Evolutionary conservation across 2,329 filamentous ascomycete genomes (phyloP).

Genomic region (Akanthomyces uredinophilus): DNA sequence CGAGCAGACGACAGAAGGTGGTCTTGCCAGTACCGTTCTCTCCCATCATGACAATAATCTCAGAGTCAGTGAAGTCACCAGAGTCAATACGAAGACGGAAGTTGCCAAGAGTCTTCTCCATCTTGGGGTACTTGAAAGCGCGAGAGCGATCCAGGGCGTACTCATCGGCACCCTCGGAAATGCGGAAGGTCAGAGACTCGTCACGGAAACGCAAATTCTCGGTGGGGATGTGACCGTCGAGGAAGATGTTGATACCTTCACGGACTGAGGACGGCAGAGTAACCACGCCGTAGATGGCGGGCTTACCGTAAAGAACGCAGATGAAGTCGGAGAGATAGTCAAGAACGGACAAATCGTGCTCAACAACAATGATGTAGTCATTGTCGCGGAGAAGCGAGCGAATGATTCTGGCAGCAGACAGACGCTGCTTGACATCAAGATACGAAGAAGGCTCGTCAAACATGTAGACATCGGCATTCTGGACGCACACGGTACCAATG

Average conservation of each 20-base stretch:
- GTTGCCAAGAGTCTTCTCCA: conserved; percentile 87
- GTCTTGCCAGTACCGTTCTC: conserved; percentile 99
- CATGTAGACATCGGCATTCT: conserved; percentile 98
- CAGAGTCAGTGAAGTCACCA: conserved; percentile 92
- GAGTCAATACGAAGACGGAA: conserved; percentile 80
- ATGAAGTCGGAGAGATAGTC: conserved; percentile 99
- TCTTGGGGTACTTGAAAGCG: conserved; percentile 79
- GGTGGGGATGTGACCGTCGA: conserved; percentile 95
- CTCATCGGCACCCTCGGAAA: conserved; percentile 84
- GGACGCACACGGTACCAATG: conserved; percentile 91
- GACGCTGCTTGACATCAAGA: conserved; percentile 97
- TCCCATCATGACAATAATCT: conserved; percentile 99
- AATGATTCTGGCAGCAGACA: conserved; percentile 87
- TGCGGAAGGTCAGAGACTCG: conserved; percentile 92
- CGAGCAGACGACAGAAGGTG: conserved; percentile 94
- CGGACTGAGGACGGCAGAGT: conserved; percentile 92
- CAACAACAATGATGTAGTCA: conserved; percentile 96
- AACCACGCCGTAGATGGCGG: conserved; percentile 95
- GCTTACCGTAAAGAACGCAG: conserved; percentile 92
- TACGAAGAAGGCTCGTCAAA: conserved; percentile 99
- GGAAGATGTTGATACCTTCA: conserved; percentile 99
- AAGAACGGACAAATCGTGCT: conserved; percentile 97
- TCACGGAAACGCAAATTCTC: conserved; percentile 98
- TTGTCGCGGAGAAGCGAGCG: conserved; percentile 82
- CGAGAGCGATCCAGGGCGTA: conserved; percentile 79